phyloP scores from a whole-genome alignment of 805 yeast genomes.

The Myxozyma vanderwaltii region DNA sequence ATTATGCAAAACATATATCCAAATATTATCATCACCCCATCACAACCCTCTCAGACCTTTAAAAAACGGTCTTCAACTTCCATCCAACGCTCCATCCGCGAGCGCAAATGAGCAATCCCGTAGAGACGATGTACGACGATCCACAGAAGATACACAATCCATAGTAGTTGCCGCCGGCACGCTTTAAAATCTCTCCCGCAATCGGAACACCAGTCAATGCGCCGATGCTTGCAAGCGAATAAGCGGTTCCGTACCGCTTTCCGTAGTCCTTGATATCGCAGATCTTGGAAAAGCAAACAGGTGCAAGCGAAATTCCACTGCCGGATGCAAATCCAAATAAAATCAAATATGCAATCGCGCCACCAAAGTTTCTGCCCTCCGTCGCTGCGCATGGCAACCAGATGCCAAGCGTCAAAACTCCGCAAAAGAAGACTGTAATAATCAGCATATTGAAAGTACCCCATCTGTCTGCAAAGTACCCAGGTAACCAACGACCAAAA shows the following conservation, averaged over 20 bases:
- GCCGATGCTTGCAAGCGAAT: slow-evolving; percentile 49
- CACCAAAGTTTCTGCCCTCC: slow-evolving; percentile 46
- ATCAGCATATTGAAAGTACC: slow-evolving; percentile 64
- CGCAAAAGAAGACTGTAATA: slow-evolving; percentile 48
- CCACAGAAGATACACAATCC: slow-evolving; percentile 43
- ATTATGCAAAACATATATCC: not conserved
- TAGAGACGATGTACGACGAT: slow-evolving; percentile 38
- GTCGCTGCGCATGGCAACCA: slow-evolving; percentile 61
- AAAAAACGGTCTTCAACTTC: slow-evolving; percentile 23
- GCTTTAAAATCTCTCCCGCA: slow-evolving; percentile 42
- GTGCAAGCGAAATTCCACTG: slow-evolving; percentile 63
- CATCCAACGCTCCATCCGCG: slow-evolving; percentile 38
- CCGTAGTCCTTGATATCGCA: slow-evolving; percentile 68
- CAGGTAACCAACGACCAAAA: slow-evolving; percentile 59
- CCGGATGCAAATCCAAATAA: slow-evolving; percentile 63
- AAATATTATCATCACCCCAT: no score
- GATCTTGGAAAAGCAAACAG: slow-evolving; percentile 67
- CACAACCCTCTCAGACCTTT: not conserved
- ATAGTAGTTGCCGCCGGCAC: slow-evolving; percentile 36
- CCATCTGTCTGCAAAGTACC: slow-evolving; percentile 53
- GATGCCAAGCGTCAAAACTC: slow-evolving; percentile 53
- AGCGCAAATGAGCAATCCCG: slow-evolving; percentile 37
- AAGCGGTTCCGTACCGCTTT: slow-evolving; percentile 66
- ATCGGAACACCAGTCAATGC: slow-evolving; percentile 45
- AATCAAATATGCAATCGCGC: slow-evolving; percentile 55